These are phyloP conservation scores for Penicillium malachiteum DNA, from an alignment of 495 filamentous ascomycete species.

Conservation along the genomic window DNA sequence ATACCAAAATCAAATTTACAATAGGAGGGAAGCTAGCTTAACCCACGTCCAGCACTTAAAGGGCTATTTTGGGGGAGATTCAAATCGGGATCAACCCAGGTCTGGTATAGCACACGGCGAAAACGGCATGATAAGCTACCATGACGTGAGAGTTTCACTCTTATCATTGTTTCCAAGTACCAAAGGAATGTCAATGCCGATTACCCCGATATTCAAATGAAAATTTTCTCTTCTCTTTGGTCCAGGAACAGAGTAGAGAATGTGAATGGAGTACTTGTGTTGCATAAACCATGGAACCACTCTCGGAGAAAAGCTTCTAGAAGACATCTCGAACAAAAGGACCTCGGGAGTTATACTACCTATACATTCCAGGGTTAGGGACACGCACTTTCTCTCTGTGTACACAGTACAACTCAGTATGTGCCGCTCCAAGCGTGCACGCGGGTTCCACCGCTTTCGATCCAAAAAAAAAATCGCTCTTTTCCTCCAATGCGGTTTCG, in stretches of 20 bases:
- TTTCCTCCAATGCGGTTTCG: constrained; percentile 8
- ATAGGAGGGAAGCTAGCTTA: neutral
- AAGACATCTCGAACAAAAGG: constrained; percentile 24
- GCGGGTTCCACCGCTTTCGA: neutral
- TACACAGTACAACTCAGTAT: neutral
- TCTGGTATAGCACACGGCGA: constrained; percentile 12
- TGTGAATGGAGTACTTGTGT: neutral
- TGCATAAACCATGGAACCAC: constrained; percentile 11
- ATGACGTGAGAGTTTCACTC: constrained; percentile 31
- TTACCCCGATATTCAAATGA: constrained; percentile 1
- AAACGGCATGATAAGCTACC: constrained; percentile 25
- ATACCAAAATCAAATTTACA: neutral
- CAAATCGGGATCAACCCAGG: constrained; percentile 2
- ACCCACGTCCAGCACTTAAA: too few species aligned
- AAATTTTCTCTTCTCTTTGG: neutral
- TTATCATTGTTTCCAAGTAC: constrained; percentile 16
- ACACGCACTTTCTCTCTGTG: constrained; percentile 11
- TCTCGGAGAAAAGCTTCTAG: constrained; percentile 29
- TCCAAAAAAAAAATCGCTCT: constrained; percentile 4
- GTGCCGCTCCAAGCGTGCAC: constrained; percentile 3
- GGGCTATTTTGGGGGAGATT: neutral
- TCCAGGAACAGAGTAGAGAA: too few species aligned
- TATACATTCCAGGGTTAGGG: neutral
- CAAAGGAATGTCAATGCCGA: neutral
- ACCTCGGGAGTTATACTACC: neutral